Base-by-base conservation (phyloP, 1,284 basidiomycete species). In the Tylopilus orsonianus region DNA sequence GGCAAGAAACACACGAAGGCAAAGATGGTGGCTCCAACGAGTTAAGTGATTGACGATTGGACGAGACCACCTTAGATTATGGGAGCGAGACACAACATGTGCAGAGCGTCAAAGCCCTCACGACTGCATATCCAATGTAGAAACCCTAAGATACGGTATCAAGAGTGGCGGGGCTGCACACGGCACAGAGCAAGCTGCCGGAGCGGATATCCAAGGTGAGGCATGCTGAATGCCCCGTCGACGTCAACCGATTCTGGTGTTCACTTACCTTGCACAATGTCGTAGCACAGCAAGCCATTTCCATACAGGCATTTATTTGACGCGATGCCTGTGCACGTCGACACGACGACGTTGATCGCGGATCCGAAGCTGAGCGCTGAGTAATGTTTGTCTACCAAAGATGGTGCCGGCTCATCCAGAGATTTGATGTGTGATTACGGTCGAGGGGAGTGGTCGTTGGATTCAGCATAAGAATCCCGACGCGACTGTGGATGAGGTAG, bases 221-320 rank as follows among this genome's bases (percentile, higher is more conserved):
- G n/a, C n/a, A n/a, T n/a, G n/a, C n/a, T n/a, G n/a, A n/a, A n/a
- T n/a, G n/a, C n/a, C n/a, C n/a, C n/a, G n/a, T n/a, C n/a, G n/a
- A n/a, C n/a, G n/a, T n/a, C n/a, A n/a, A n/a, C n/a, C n/a, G n/a
- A n/a, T n/a, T n/a, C n/a, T n/a, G n/a, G n/a, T n/a, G n/a, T n/a
- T n/a, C n/a, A n/a, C n/a, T n/a, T n/a, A n/a, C n/a, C n/a, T n/a
- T n/a, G n/a, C n/a, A n/a, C n/a, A n/a, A n/a, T n/a, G n/a, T n/a
- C 13, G 30, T 27, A 59, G 58, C 35, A 56, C 46, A 49, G 56
- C 19, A 47, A 38, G 9, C 57, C 55, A n/a, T 52, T 60, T 27
- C 8, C 38, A 18, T 60, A 50, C 16, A 19, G 10, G 16, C 45
- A 46, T 18, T 36, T 52, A n/a, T 49, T 59, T 16, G 13, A 27